Evolutionary conservation across 345 rosid species (phyloP).

Genomic region (Eucalyptus pauciflora): DNA sequence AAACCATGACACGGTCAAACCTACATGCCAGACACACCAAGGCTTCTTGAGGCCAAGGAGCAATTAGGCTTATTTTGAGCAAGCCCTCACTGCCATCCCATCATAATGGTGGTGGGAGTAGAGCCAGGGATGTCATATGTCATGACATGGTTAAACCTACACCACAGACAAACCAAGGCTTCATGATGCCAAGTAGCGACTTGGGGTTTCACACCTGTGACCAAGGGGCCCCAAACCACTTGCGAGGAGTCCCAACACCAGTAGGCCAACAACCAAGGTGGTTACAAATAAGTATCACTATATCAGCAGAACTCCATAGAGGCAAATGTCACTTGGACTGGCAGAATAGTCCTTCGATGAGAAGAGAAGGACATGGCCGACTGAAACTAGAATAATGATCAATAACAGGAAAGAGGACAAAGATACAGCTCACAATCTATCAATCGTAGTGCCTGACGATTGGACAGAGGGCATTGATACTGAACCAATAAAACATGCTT

Average conservation of each 20-base stretch:
- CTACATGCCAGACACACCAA: neutral
- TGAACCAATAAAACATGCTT: neutral
- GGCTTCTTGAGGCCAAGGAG: neutral
- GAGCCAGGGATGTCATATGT: neutral
- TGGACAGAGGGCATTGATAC: neutral
- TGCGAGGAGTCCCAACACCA: neutral
- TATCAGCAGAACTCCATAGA: neutral
- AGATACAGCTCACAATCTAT: neutral
- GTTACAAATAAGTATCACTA: neutral
- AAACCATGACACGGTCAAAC: neutral
- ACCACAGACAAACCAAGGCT: neutral
- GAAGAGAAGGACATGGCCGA: neutral
- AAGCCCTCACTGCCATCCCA: neutral
- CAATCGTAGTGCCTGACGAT: neutral
- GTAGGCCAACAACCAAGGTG: neutral
- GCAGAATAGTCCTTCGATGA: neutral
- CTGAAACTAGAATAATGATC: neutral
- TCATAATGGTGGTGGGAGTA: neutral
- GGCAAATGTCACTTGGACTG: neutral
- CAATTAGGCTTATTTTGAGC: neutral
- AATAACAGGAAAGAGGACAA: neutral
- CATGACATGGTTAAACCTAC: neutral
- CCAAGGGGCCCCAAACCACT: neutral
- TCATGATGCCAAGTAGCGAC: neutral
- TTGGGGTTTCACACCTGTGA: neutral